Evolutionary conservation across 495 filamentous ascomycete species (phyloP), one percentile per base, ranked within the genome.

Genomic region (Penicillium crystallinum): DNA sequence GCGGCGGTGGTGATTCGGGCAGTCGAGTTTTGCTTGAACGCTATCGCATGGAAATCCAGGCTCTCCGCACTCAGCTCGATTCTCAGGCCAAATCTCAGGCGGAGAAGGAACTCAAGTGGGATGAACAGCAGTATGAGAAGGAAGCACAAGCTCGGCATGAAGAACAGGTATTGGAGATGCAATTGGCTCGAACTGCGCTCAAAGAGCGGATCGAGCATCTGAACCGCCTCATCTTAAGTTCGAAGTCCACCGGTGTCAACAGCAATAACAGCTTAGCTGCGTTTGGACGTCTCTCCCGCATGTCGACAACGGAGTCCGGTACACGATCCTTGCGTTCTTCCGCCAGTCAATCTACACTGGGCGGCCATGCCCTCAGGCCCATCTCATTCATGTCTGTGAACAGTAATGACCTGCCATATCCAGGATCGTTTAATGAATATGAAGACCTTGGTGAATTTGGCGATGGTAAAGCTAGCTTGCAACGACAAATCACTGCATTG

Each of bases 181-280:
- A 98, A 66, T 79, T 98, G 23, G 93, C 93, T 12, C 81, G 95
- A 22, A 98, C 92, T 2, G 95, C 95, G 5, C 70, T 98, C 43
- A 97, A 98, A 61, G 92, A 97, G 70, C 85, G 93, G 23, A 98
- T 98, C 56, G 91, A 97, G 70, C 93, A 98, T 72, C 80, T 98
- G 6, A 98, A 97, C 68, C 87, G 93, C 18, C 78, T 98, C 10
- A 97, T 98, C 56, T 74, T 98, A 23, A 91, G 87, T 62, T 97
- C 93, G 14, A 96, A 97, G 62, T 96, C 91, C 12, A 88, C 88
- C 0, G 93, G 93, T 15, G 93, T 98, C 39, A 98, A 98, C 66
- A 71, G 52, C 11, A 83, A 82, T 43, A 81, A 86, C 15, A 85
- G 82, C 8, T 80, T 86, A 43, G 88, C 87, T 53, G 81, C 86